Evolutionary conservation across 768 basidiomycete species (phyloP).

Genomic region (Lepiota subincarnata): DNA sequence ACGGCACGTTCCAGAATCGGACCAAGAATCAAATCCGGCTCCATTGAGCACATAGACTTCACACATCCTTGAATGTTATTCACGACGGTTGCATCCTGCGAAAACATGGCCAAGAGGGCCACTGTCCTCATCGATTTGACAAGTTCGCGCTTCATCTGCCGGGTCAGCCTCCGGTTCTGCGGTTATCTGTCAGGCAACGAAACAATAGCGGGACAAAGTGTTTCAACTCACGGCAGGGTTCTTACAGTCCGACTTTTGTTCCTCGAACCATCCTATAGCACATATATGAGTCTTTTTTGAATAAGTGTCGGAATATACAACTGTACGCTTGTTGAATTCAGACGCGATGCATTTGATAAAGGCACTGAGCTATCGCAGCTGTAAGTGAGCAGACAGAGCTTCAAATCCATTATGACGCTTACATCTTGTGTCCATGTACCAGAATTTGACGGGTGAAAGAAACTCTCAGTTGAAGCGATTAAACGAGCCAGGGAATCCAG

Average conservation of each 20-base stretch:
- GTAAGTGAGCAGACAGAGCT: not conserved
- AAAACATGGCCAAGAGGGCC: conserved; percentile 86
- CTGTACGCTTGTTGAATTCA: conserved; percentile 77
- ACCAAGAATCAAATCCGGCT: conserved; percentile 81
- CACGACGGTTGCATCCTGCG: conserved; percentile 71
- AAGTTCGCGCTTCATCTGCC: conserved; percentile 76
- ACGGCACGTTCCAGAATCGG: conserved; percentile 80
- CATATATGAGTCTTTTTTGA: conserved; percentile 11
- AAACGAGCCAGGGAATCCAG: conserved; percentile 82
- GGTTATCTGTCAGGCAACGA: not conserved
- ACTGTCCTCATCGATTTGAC: conserved; percentile 81
- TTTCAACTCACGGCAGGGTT: conserved; percentile 53
- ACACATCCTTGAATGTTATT: conserved; percentile 74
- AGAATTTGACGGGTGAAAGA: conserved; percentile 89
- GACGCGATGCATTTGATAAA: conserved; percentile 84
- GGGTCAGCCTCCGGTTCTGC: conserved; percentile 73
- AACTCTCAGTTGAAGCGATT: conserved; percentile 83
- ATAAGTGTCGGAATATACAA: not conserved
- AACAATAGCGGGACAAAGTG: not conserved
- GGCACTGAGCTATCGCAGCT: conserved; percentile 54
- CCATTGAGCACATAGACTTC: conserved; percentile 79
- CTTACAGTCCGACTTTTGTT: conserved; percentile 73
- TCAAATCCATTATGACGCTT: conserved; percentile 19
- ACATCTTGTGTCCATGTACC: conserved; percentile 80
- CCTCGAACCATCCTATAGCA: conserved; percentile 72